Evolutionary conservation across 768 basidiomycete species (phyloP).

Genomic region (Porphyrellus cyaneotinctus): DNA sequence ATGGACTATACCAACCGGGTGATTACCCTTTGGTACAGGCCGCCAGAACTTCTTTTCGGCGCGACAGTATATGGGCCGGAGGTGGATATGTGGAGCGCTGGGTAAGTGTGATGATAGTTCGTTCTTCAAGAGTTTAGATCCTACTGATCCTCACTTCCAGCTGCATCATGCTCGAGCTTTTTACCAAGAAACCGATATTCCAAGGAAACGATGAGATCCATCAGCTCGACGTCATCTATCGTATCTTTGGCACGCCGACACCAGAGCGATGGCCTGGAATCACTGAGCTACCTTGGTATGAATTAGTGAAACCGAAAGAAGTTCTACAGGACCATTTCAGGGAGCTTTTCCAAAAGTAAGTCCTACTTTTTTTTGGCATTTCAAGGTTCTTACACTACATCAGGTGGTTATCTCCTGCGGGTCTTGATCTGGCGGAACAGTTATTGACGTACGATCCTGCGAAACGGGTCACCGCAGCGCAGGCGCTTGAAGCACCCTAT

Average conservation of each 20-base stretch:
- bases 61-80: slow-evolving; percentile 95
- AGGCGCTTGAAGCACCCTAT: slow-evolving; percentile 81
- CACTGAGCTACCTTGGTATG: slow-evolving; percentile 91
- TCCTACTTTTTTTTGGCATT: neutral
- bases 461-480: slow-evolving; percentile 67
- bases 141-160: slow-evolving; percentile 37
- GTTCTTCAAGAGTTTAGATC: neutral
- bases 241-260: slow-evolving; percentile 85
- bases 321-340: slow-evolving; percentile 70
- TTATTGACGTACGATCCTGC: slow-evolving; percentile 79
- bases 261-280: slow-evolving; percentile 79
- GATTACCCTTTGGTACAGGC: slow-evolving; percentile 97
- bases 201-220: slow-evolving; percentile 98
- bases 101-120: slow-evolving; percentile 44
- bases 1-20: slow-evolving; percentile 99
- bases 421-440: slow-evolving; percentile 80
- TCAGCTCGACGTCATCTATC: slow-evolving; percentile 91
- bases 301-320: slow-evolving; percentile 91
- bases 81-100: slow-evolving; percentile 99
- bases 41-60: slow-evolving; percentile 91
- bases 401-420: slow-evolving; percentile 85
- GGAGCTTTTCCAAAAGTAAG: slow-evolving; percentile 80
- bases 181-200: slow-evolving; percentile 93
- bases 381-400: neutral
- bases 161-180: slow-evolving; percentile 98